These are phyloP conservation scores for Agrocybe praecox DNA, from an alignment of 768 basidiomycete species.

Conservation along the genomic window DNA sequence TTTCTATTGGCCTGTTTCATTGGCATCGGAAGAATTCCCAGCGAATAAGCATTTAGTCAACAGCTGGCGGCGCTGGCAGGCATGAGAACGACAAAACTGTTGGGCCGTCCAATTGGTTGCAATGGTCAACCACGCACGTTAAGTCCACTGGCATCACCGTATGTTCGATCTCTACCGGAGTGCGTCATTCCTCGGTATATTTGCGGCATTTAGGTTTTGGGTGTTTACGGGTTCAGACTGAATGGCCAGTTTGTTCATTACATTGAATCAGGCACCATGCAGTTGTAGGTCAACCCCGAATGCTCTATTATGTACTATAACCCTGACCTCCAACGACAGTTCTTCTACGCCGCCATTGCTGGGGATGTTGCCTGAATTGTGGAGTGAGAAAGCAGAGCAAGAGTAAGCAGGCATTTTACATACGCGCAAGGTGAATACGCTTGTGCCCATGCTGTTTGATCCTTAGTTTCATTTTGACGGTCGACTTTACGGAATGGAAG, in stretches of 20 bases:
- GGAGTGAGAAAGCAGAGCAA: background rate
- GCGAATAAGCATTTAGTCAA: background rate
- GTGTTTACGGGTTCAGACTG: too few species aligned
- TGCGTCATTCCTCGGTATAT: background rate
- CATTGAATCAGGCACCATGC: too few species aligned
- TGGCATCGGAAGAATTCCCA: background rate
- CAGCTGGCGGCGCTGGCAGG: background rate
- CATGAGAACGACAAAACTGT: slow-evolving; percentile 5
- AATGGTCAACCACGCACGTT: background rate
- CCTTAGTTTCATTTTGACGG: background rate
- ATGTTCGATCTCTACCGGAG: background rate
- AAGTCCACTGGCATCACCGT: background rate
- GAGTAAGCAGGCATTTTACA: too few species aligned
- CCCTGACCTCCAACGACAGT: background rate
- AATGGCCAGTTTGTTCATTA: too few species aligned
- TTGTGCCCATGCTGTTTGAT: background rate
- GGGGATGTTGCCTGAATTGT: background rate
- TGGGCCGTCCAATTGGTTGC: background rate
- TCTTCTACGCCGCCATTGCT: background rate
- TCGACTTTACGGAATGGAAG: background rate
- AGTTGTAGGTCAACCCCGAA: too few species aligned
- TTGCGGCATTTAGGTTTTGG: too few species aligned
- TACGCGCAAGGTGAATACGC: background rate
- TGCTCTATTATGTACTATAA: too few species aligned
- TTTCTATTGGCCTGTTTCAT: background rate